phyloP scores from a whole-genome alignment of 2,329 filamentous ascomycete genomes.

The Aspergillus fructus region DNA sequence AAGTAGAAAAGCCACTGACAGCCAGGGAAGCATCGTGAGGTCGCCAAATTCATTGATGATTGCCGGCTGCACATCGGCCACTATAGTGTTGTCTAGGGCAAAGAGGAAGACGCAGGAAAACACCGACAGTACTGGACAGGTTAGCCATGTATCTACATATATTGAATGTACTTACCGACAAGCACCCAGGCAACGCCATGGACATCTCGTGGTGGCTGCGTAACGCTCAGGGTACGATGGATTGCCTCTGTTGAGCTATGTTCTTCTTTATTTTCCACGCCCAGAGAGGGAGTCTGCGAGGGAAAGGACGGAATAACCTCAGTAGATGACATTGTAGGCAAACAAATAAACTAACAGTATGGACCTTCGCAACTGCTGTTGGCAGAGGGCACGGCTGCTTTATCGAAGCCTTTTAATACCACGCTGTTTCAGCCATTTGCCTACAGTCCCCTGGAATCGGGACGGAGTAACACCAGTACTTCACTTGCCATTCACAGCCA shows the following conservation, averaged over 20 bases:
- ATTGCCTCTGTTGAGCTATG: neutral
- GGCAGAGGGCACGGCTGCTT: neutral
- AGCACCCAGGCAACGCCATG: neutral
- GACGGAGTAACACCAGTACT: too few species aligned
- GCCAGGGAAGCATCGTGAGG: conserved; percentile 12
- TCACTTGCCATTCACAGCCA: too few species aligned
- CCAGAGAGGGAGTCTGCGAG: too few species aligned
- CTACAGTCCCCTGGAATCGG: too few species aligned
- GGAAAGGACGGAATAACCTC: neutral
- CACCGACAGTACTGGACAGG: neutral
- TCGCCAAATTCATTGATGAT: conserved; percentile 11
- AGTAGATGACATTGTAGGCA: neutral
- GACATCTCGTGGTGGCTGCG: neutral
- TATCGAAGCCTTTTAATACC: neutral
- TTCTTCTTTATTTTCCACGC: neutral
- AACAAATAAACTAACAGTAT: too few species aligned
- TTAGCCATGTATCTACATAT: neutral
- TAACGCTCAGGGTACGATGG: neutral
- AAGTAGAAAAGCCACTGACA: conserved; percentile 5
- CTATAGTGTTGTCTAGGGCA: neutral
- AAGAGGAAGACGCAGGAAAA: neutral
- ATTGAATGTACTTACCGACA: neutral
- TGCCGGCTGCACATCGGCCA: conserved; percentile 12
- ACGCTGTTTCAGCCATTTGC: neutral
- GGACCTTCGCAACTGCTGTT: too few species aligned